These are phyloP conservation scores for Wickerhamomyces sydowiorum DNA, from an alignment of 805 yeast species.

Conservation along the genomic window DNA sequence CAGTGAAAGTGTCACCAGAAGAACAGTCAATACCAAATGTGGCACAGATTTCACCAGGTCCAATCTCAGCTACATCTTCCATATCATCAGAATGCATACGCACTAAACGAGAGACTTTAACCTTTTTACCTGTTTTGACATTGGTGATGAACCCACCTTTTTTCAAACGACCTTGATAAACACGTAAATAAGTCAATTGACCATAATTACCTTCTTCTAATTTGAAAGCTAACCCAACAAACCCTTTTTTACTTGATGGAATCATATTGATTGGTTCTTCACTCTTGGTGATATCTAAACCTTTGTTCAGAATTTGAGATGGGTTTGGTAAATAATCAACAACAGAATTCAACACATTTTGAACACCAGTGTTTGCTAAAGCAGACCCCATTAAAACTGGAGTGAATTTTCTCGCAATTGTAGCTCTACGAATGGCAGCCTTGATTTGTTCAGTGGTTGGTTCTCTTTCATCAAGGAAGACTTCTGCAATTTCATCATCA, in stretches of 20 bases:
- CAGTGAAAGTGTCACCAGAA: constrained; percentile 96
- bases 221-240: constrained; percentile 97
- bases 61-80: constrained; percentile 96
- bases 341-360: constrained; percentile 92
- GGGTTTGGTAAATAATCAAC: constrained; percentile 96
- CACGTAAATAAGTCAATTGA: constrained; percentile 93
- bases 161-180: constrained; percentile 90
- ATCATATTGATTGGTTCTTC: constrained; percentile 68
- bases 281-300: constrained; percentile 62
- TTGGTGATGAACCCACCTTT: constrained; percentile 88
- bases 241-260: constrained; percentile 71
- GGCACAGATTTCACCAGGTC: constrained; percentile 98
- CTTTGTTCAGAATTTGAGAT: constrained; percentile 85
- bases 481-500: constrained; percentile 94
- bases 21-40: constrained; percentile 99
- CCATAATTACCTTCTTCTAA: constrained; percentile 98
- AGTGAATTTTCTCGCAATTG: constrained; percentile 92
- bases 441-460: constrained; percentile 83
- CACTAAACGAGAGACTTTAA: constrained; percentile 88
- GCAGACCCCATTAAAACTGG: constrained; percentile 99
- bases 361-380: constrained; percentile 92
- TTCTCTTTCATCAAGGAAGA: constrained; percentile 83
- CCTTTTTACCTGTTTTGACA: constrained; percentile 87
- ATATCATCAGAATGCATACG: constrained; percentile 98
- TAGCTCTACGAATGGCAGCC: constrained; percentile 87